A percentile compares a stretch with the other conserved stretches of the same genome.
Evolutionary conservation across 306 rosid genomes (phyloP).

Genomic region (Cucurbita argyrosperma): DNA sequence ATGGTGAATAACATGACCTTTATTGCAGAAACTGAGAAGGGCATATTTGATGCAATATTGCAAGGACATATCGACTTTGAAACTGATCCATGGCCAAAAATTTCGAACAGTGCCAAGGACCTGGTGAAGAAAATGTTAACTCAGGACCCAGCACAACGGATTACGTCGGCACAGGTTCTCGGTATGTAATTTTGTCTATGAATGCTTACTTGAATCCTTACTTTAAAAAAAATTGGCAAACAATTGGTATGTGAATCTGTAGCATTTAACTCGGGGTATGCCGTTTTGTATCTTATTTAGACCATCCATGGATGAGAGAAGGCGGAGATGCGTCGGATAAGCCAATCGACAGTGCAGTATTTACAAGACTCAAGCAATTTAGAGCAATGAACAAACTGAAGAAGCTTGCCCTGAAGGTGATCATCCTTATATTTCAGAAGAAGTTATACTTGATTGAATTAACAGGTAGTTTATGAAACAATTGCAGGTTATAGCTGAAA

Average conservation of each 20-base stretch:
- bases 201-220: not conserved
- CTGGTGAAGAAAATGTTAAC: conserved; percentile 61
- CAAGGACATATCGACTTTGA: conserved; percentile 66
- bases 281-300: conserved; percentile 19
- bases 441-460: not conserved
- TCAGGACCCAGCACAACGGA: conserved; percentile 66
- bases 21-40: conserved; percentile 63
- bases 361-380: conserved; percentile 89
- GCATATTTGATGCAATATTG: conserved; percentile 75
- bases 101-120: conserved; percentile 78
- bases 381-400: conserved; percentile 89
- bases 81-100: conserved; percentile 69
- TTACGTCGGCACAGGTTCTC: conserved; percentile 61
- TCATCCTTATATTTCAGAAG: not conserved
- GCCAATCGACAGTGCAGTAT: conserved; percentile 87
- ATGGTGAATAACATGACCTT: conserved; percentile 3
- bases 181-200: conserved; percentile 24
- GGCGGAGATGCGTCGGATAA: conserved; percentile 82
- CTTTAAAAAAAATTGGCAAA: not conserved
- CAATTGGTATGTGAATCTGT: not conserved
- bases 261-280: not conserved
- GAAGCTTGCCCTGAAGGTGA: conserved; percentile 63
- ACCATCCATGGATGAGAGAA: conserved; percentile 90
- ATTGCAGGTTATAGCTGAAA: conserved; percentile 75
- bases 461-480: not conserved